Conservation (phyloP, 1,284 basidiomycete genomes). For the Moesziomyces globuligerus region DNA sequence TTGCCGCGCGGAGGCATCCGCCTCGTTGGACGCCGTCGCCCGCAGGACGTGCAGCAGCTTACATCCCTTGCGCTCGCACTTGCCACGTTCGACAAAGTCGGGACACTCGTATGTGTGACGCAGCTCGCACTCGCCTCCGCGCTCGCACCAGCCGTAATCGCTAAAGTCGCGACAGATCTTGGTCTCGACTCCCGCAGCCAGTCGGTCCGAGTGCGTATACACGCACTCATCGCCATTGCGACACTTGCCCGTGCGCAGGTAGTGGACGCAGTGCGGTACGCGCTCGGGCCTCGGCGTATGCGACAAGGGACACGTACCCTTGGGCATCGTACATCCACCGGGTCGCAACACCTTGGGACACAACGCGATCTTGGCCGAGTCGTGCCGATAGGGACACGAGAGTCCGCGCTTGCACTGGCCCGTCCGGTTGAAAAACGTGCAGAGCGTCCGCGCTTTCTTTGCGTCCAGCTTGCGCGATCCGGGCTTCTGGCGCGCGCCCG, state of each 20-base stretch:
- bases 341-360: constrained; percentile 61
- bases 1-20: not conserved
- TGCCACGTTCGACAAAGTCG: constrained; percentile 58
- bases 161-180: constrained; percentile 56
- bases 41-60: constrained; percentile 58
- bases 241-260: constrained; percentile 46
- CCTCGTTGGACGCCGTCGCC: constrained; percentile 10
- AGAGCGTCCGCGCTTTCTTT: constrained; percentile 41
- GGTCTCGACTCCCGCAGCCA: constrained; percentile 18
- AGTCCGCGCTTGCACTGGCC: constrained; percentile 63
- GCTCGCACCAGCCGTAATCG: constrained; percentile 62
- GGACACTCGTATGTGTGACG: constrained; percentile 65
- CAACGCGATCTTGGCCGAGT: constrained; percentile 56
- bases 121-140: constrained; percentile 44
- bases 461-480: constrained; percentile 13
- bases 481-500: constrained; percentile 5
- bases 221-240: constrained; percentile 58
- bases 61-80: constrained; percentile 50
- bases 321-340: constrained; percentile 51
- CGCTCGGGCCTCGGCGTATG: constrained; percentile 52
- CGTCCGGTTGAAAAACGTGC: constrained; percentile 58
- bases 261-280: constrained; percentile 65
- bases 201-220: constrained; percentile 53
- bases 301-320: constrained; percentile 59
- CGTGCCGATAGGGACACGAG: constrained; percentile 62